These are phyloP conservation scores for Cladosporium sp. DNA, from an alignment of 2,329 filamentous ascomycete species.

Conservation along the genomic window DNA sequence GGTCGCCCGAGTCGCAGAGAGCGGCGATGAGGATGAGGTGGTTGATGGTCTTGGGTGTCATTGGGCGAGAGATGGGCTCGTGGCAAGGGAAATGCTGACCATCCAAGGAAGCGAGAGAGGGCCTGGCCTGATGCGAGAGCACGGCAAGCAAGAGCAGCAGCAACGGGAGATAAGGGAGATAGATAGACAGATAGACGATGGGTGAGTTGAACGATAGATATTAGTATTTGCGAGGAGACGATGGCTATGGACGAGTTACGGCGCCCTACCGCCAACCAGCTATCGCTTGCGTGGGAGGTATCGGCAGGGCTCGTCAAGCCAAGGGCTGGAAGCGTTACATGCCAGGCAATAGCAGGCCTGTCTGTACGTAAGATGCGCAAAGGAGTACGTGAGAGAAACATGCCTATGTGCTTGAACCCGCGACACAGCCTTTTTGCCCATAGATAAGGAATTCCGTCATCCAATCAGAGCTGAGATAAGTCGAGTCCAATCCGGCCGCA, in stretches of 20 bases:
- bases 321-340: too few species aligned
- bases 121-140: background rate
- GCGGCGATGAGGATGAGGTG: conserved; percentile 32
- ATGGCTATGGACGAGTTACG: conserved; percentile 1
- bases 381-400: conserved; percentile 18
- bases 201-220: too few species aligned
- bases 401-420: conserved; percentile 1
- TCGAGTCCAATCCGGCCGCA: too few species aligned
- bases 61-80: conserved; percentile 19
- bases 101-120: conserved; percentile 1
- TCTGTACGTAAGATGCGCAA: conserved; percentile 18
- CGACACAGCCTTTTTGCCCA: conserved; percentile 12
- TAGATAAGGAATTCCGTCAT: conserved; percentile 2
- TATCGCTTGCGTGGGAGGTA: conserved; percentile 1
- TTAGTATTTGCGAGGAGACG: too few species aligned
- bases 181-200: background rate
- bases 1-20: conserved; percentile 26
- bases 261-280: too few species aligned
- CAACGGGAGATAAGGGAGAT: background rate
- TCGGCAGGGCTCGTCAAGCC: background rate
- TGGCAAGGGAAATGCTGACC: conserved; percentile 1
- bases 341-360: background rate
- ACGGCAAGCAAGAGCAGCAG: background rate
- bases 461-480: conserved; percentile 1
- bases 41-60: conserved; percentile 33